A percentile compares a stretch with the other conserved stretches of the same genome.
Evolutionary conservation across 257 asterid genomes (phyloP).

Genomic region (Solanum appendiculatum): DNA sequence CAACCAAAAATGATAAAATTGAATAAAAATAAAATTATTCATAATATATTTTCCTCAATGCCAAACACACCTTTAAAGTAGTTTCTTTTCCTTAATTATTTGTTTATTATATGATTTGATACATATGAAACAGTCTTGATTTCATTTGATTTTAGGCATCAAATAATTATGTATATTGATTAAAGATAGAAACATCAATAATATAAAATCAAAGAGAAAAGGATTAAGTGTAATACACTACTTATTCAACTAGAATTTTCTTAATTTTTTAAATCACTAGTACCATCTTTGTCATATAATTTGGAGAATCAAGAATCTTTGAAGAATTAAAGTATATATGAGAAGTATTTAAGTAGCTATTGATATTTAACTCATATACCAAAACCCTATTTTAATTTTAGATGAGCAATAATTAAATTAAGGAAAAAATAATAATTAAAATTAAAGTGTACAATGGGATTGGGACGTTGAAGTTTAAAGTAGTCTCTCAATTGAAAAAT

Average conservation of each 20-base stretch:
- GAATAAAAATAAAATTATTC: background rate
- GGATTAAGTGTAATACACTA: background rate
- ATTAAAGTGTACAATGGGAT: background rate
- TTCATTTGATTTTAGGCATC: background rate
- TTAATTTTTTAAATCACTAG: background rate
- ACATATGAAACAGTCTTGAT: background rate
- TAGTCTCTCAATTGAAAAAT: background rate
- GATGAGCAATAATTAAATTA: background rate
- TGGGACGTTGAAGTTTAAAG: slow-evolving; percentile 18
- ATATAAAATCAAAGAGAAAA: background rate
- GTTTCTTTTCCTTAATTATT: background rate
- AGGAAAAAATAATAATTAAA: background rate
- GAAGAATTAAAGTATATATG: background rate
- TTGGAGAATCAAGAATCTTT: background rate
- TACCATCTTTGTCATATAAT: background rate
- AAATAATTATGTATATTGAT: background rate
- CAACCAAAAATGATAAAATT: background rate
- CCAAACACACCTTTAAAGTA: background rate
- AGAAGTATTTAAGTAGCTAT: background rate
- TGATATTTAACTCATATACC: background rate
- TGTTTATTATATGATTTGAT: background rate
- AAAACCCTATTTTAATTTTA: background rate
- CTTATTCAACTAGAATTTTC: background rate
- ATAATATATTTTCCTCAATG: background rate
- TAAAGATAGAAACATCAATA: background rate